Conservation (phyloP, 371 early-diverging fungal species). For the Haplosporangium sp. region DNA sequence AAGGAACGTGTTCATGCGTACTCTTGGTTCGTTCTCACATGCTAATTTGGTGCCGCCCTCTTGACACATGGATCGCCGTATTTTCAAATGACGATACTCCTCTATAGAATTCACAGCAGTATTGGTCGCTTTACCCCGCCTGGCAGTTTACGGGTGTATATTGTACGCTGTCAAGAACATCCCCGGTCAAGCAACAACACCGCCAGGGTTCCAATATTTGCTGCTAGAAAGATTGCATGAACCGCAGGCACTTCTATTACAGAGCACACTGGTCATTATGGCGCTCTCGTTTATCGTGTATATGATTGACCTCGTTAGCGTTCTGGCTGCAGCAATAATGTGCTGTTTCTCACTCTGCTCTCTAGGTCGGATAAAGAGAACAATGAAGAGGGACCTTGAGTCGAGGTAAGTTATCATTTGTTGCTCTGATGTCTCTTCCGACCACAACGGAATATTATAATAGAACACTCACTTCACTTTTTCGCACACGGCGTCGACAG, state of each 20-base stretch:
- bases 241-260: neutral
- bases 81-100: neutral
- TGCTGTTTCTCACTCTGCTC: constrained; percentile 29
- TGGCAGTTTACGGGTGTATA: constrained; percentile 25
- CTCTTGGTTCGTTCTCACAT: no score
- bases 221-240: neutral
- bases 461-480: no score
- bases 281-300: constrained; percentile 11
- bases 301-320: constrained; percentile 10
- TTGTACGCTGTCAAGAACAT: constrained; percentile 14
- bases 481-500: no score
- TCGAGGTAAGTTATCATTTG: constrained; percentile 19
- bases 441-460: no score
- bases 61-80: neutral
- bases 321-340: constrained; percentile 1
- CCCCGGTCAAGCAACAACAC: constrained; percentile 16
- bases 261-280: constrained; percentile 12
- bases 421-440: neutral
- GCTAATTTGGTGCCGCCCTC: constrained; percentile 11
- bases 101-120: constrained; percentile 26
- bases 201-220: neutral
- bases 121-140: constrained; percentile 30
- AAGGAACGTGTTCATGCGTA: neutral
- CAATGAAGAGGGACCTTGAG: constrained; percentile 32
- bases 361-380: constrained; percentile 19